These are phyloP conservation scores for Lachancea cidri DNA, from an alignment of 805 yeast genomes.

Conservation along the genomic window DNA sequence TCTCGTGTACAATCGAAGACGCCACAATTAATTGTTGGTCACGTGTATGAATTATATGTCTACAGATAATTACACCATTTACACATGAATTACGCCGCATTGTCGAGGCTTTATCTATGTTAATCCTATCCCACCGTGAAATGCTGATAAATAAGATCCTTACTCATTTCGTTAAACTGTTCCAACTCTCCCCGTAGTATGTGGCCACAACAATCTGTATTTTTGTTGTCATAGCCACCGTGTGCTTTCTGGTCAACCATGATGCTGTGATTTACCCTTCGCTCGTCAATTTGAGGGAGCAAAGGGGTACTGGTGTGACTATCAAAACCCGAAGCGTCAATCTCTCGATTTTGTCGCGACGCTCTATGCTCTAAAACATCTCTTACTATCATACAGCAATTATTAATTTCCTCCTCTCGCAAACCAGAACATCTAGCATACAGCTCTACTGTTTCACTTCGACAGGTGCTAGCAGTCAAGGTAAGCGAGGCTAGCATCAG, in stretches of 20 bases:
- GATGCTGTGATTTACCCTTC: background rate
- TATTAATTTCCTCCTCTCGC: conserved; percentile 17
- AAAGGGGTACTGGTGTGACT: background rate
- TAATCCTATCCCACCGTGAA: conserved; percentile 13
- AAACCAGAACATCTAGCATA: conserved; percentile 15
- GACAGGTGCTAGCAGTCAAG: conserved; percentile 8
- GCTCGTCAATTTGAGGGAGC: background rate
- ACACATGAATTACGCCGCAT: background rate
- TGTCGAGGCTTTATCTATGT: background rate
- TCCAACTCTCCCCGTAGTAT: conserved; percentile 20
- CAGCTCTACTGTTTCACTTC: background rate
- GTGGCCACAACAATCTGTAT: conserved; percentile 7
- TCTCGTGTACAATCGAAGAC: no score
- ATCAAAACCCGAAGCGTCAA: background rate
- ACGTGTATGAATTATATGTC: no score
- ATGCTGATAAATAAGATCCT: conserved; percentile 13
- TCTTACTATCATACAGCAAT: conserved; percentile 26
- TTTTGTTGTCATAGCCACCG: background rate
- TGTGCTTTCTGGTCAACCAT: background rate
- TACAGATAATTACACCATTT: no score
- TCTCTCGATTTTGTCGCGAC: background rate
- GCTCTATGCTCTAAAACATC: conserved; percentile 9
- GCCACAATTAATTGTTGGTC: no score
- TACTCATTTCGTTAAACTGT: conserved; percentile 20
- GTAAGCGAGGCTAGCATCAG: conserved; percentile 20